Evolutionary conservation across 305 asterid genomes (phyloP), one percentile per base, ranked within the genome.

Genomic region (Ajuga reptans): DNA sequence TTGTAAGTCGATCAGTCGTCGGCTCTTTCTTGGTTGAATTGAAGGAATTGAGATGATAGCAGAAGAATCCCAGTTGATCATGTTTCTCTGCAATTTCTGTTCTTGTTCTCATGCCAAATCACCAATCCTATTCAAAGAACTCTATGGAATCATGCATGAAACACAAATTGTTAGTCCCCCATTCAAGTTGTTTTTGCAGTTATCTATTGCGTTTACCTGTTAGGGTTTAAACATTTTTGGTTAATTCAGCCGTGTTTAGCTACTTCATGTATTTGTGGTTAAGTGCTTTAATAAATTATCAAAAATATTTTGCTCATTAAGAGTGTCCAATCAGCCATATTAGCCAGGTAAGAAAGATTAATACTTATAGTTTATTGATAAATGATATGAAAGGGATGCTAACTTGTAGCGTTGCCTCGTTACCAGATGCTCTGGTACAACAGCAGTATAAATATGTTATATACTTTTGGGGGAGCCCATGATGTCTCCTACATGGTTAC

Each of bases 371-470:
- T 39, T 39, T 37, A 36, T 47, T 27, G 64, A n/a, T 6, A 55
- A 68, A 47, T n/a, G 14, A 56, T 27, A 33, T 11, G 12, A 10
- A 3, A 41, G 42, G 6, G 3, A 15, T 29, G 53, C 34, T 59
- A 9, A 29, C 7, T 42, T 61, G 24, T 51, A 15, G 29, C 45
- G 27, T 62, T 67, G 24, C 69, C 41, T 41, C 37, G 46, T 61
- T 37, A 15, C 37, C 46, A 53, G 17, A 36, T 58, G 63, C 68
- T 62, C 36, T 53, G 42, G 65, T 33, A 53, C 52, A 58, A 17
- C 21, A 21, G 62, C 62, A 21, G 56, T 47, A 60, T 56, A 66
- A 64, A 16, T 46, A 9, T 73, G 36, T 36, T 49, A 56, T 46
- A 65, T 46, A 8, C 6, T 49, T 50, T 15, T 49, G 50, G 55